Evolutionary conservation across 331 rosid genomes (phyloP).

Genomic region (Cydonia oblonga): DNA sequence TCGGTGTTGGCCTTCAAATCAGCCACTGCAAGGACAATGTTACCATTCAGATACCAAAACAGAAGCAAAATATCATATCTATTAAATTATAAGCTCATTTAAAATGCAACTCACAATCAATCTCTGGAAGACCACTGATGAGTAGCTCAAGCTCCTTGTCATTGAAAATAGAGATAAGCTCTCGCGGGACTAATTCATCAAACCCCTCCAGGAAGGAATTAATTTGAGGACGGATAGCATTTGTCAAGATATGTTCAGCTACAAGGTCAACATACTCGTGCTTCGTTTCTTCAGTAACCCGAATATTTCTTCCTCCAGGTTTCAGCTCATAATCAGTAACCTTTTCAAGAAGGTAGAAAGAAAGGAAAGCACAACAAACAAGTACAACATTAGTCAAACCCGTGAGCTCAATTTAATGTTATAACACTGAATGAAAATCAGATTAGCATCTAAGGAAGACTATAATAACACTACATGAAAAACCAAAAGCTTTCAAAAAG

Average conservation of each 20-base stretch:
- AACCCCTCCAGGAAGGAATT: conserved; percentile 82
- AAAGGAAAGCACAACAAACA: background rate
- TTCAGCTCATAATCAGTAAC: conserved; percentile 98
- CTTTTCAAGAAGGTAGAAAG: conserved; percentile 21
- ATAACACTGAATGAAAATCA: background rate
- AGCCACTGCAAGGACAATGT: conserved; percentile 60
- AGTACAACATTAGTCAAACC: background rate
- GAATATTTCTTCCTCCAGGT: conserved; percentile 96
- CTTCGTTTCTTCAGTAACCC: conserved; percentile 96
- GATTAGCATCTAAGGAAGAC: background rate
- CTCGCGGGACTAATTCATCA: conserved; percentile 62
- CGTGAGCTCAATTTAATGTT: background rate
- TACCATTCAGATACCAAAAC: conserved; percentile 16
- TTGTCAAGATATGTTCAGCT: conserved; percentile 88
- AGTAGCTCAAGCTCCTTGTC: conserved; percentile 98
- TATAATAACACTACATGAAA: background rate
- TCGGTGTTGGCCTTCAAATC: conserved; percentile 83
- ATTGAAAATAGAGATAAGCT: conserved; percentile 81
- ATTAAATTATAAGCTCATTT: background rate
- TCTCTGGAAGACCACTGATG: conserved; percentile 99
- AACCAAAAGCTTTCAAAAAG: background rate
- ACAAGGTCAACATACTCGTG: conserved; percentile 98
- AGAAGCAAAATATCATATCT: conserved; percentile 1
- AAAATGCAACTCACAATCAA: conserved; percentile 65
- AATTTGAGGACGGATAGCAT: conserved; percentile 95